Conservation (phyloP, 371 early-diverging fungal genomes). For the Basidiobolus meristosporus region DNA sequence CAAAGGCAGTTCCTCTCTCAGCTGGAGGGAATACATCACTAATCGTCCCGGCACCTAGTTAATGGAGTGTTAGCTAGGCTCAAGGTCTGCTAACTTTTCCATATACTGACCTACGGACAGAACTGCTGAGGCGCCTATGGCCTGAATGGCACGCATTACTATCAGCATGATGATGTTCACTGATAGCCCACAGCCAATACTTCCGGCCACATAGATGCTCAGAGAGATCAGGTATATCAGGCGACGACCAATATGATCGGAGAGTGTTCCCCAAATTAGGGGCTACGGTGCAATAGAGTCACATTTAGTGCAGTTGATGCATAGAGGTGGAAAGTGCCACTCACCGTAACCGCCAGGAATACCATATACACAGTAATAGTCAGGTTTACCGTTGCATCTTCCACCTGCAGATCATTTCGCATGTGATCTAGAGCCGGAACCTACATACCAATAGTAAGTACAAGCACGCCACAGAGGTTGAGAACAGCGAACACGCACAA, state of each 20-base stretch:
- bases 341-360: slow-evolving; percentile 27
- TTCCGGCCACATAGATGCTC: slow-evolving; percentile 26
- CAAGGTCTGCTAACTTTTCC: too few relatives aligned
- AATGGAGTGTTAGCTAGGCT: too few relatives aligned
- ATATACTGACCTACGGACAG: slow-evolving; percentile 51
- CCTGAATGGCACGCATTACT: slow-evolving; percentile 38
- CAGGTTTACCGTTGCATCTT: slow-evolving; percentile 21
- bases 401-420: slow-evolving; percentile 19
- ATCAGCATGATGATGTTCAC: slow-evolving; percentile 26
- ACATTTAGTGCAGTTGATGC: too few relatives aligned
- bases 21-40: slow-evolving; percentile 19
- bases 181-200: slow-evolving; percentile 48
- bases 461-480: too few relatives aligned
- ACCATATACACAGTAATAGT: slow-evolving; percentile 30
- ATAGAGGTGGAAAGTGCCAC: too few relatives aligned
- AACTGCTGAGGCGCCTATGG: slow-evolving; percentile 48
- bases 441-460: too few relatives aligned
- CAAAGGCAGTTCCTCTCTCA: slow-evolving; percentile 32
- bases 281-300: too few relatives aligned
- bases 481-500: too few relatives aligned
- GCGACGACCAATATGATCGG: slow-evolving; percentile 45
- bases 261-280: slow-evolving; percentile 42
- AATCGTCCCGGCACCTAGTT: slow-evolving; percentile 56
- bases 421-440: slow-evolving; percentile 24
- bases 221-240: slow-evolving; percentile 32